phyloP scores from a whole-genome alignment of 2,329 filamentous ascomycete species.

The Gaeumannomyces tritici region DNA sequence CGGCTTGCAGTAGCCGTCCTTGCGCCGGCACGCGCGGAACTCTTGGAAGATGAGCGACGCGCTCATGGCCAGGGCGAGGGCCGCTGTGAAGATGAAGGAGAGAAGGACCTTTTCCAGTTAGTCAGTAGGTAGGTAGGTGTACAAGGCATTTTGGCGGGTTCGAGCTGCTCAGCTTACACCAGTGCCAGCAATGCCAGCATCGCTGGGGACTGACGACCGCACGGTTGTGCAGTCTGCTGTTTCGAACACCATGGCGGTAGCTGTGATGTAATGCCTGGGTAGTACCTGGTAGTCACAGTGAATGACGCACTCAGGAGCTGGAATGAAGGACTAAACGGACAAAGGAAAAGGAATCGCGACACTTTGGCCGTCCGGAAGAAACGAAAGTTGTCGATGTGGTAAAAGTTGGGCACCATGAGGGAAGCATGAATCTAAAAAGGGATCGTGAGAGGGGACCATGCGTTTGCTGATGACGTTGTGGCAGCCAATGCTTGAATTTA shows the following conservation, averaged over 20 bases:
- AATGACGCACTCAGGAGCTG: not conserved
- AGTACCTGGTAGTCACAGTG: too few relatives aligned
- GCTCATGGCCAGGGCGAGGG: slow-evolving; percentile 44
- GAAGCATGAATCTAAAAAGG: not conserved
- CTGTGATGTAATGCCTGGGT: too few relatives aligned
- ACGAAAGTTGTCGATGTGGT: not conserved
- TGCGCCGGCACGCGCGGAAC: slow-evolving; percentile 15
- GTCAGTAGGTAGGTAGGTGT: not conserved
- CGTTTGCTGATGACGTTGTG: not conserved
- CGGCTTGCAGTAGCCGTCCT: slow-evolving; percentile 24
- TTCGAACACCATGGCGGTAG: slow-evolving; percentile 6
- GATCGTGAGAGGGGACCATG: too few relatives aligned
- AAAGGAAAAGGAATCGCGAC: not conserved
- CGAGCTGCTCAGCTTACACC: slow-evolving; percentile 32
- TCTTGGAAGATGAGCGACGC: slow-evolving; percentile 48
- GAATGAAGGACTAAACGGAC: not conserved
- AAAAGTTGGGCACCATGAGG: not conserved
- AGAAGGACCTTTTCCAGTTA: slow-evolving; percentile 39
- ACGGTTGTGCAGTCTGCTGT: slow-evolving; percentile 29
- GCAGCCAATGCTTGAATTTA: not conserved
- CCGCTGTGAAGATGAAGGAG: slow-evolving; percentile 57
- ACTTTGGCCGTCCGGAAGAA: not conserved
- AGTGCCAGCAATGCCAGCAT: slow-evolving; percentile 47
- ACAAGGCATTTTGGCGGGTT: not conserved
- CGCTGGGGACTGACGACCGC: slow-evolving; percentile 33